phyloP scores from a whole-genome alignment of 225 moss, liverwort and hornwort species.

The Pseudoscleropodium purum region DNA sequence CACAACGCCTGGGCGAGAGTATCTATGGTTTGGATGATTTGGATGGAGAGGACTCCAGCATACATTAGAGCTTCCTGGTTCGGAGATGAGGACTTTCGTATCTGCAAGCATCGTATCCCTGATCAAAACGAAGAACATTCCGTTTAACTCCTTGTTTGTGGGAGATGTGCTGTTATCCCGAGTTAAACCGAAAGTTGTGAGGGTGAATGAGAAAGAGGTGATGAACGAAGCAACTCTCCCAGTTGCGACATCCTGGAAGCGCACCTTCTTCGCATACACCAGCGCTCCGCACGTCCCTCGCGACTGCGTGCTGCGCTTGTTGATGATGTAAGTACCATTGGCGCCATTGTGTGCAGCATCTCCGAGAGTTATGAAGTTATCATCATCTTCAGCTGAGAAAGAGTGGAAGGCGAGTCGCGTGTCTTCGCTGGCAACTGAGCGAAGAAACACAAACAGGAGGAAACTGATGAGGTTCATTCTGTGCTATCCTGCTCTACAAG shows the following conservation, averaged over 20 bases:
- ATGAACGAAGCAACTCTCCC: too few species aligned
- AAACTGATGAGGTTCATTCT: neutral
- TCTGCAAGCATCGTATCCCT: neutral
- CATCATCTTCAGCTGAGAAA: neutral
- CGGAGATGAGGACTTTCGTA: rapidly evolving
- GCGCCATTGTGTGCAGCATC: neutral
- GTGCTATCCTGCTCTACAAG: neutral
- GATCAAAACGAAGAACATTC: neutral
- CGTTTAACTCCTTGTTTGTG: neutral
- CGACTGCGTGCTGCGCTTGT: neutral
- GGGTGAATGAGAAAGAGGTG: neutral
- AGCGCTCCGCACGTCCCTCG: neutral
- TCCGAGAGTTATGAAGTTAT: neutral
- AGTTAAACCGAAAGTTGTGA: rapidly evolving
- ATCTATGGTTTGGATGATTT: neutral
- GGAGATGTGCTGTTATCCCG: too few species aligned
- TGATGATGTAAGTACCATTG: neutral
- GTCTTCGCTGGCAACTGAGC: neutral
- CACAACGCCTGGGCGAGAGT: neutral
- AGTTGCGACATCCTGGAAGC: neutral
- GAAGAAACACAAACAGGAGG: neutral
- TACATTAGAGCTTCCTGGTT: too few species aligned
- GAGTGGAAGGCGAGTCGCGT: neutral
- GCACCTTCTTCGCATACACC: neutral
- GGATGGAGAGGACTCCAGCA: neutral